Evolutionary conservation across 495 filamentous ascomycete genomes (phyloP).

Genomic region (Neurospora sp.): DNA sequence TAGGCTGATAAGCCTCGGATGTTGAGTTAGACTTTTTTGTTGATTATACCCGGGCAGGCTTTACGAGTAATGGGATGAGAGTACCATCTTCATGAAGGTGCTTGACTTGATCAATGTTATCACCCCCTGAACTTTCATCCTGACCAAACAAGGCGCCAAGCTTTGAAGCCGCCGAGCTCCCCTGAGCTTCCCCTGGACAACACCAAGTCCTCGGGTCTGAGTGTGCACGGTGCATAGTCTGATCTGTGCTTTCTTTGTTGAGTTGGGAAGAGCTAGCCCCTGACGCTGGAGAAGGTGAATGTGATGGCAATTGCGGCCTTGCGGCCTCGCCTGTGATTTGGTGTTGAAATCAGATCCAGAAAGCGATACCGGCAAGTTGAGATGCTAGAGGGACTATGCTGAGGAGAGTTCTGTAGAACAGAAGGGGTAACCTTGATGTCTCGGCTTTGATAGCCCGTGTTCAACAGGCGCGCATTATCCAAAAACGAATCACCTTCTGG

Average conservation of each 20-base stretch:
- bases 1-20: conserved; percentile 24
- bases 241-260: not conserved
- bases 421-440: not conserved
- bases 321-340: not conserved
- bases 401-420: not conserved
- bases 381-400: not conserved
- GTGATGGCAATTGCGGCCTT: not conserved
- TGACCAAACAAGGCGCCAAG: not conserved
- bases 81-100: not conserved
- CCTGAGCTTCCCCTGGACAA: not conserved
- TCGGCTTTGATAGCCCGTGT: no score
- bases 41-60: not conserved
- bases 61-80: not conserved
- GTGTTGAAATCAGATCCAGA: not conserved
- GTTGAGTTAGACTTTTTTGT: not conserved
- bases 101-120: not conserved
- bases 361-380: not conserved
- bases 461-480: no score
- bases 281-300: not conserved
- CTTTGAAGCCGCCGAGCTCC: not conserved
- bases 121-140: not conserved
- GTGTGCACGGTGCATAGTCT: not conserved
- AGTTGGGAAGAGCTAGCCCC: not conserved
- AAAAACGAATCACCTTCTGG: no score
- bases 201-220: not conserved